phyloP scores from a whole-genome alignment of 2,329 filamentous ascomycete species.

The Hymenoscyphus fructigenus region DNA sequence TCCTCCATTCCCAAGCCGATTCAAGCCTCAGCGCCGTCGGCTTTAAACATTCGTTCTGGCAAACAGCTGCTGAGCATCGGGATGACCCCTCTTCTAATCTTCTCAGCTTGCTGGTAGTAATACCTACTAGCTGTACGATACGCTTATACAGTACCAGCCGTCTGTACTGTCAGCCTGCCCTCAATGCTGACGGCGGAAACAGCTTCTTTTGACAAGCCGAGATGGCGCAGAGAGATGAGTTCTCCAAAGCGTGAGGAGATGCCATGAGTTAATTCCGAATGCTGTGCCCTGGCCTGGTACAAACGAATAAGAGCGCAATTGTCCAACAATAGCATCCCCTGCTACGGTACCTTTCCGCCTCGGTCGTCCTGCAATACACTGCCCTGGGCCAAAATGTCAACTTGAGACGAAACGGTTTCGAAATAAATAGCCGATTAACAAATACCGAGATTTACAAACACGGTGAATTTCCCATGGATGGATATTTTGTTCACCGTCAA shows the following conservation, averaged over 20 bases:
- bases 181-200: conserved; percentile 6
- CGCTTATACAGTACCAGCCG: background rate
- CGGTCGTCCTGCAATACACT: background rate
- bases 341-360: background rate
- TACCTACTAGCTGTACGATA: background rate
- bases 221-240: background rate
- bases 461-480: background rate
- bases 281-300: too few relatives aligned
- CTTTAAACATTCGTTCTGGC: background rate
- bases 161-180: conserved; percentile 4
- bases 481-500: too few relatives aligned
- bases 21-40: conserved; percentile 9
- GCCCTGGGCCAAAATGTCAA: conserved; percentile 6
- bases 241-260: too few relatives aligned
- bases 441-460: background rate
- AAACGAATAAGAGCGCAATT: background rate
- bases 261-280: too few relatives aligned
- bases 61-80: conserved; percentile 6
- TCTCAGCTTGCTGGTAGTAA: conserved; percentile 10
- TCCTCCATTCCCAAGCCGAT: background rate
- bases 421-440: conserved; percentile 9
- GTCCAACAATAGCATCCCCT: background rate
- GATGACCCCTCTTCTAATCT: conserved; percentile 4
- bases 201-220: conserved; percentile 4
- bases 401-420: conserved; percentile 30